phyloP scores from a whole-genome alignment of 192 early-diverging fungal species.

The Gaertneriomyces sp. region DNA sequence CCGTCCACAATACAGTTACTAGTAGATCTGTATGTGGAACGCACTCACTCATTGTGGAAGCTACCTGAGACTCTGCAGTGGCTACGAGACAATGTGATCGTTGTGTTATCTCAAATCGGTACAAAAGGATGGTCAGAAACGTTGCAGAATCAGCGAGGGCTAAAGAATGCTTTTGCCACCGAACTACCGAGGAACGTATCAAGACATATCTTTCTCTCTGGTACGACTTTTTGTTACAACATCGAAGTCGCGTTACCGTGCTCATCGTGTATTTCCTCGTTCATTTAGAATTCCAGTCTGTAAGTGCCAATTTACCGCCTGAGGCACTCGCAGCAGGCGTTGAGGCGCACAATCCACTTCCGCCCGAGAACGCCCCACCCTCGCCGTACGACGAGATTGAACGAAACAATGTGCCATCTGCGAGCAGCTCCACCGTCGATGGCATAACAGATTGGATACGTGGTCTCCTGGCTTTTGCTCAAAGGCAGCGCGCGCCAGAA shows the following conservation, averaged over 20 bases:
- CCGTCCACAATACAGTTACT: slow-evolving; percentile 34
- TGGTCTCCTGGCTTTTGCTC: slow-evolving; percentile 12
- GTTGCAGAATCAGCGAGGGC: no score
- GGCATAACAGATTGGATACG: not conserved
- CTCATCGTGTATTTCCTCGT: not conserved
- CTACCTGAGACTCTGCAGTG: slow-evolving; percentile 65
- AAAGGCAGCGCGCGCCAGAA: slow-evolving; percentile 2
- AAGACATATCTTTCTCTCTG: slow-evolving; percentile 45
- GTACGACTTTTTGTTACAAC: slow-evolving; percentile 3
- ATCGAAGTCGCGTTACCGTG: slow-evolving; percentile 8
- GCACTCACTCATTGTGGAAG: slow-evolving; percentile 75
- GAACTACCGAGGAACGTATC: slow-evolving; percentile 38
- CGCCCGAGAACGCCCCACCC: slow-evolving; percentile 38
- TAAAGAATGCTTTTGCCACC: no score
- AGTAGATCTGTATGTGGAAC: slow-evolving; percentile 70
- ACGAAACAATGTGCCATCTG: not conserved
- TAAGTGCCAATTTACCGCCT: slow-evolving; percentile 51
- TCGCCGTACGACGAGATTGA: slow-evolving; percentile 21
- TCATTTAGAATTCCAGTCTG: slow-evolving; percentile 49
- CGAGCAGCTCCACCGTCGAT: not conserved
- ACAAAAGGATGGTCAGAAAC: no score
- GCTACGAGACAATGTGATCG: slow-evolving; percentile 28
- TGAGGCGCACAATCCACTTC: slow-evolving; percentile 66
- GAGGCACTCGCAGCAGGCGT: slow-evolving; percentile 42
- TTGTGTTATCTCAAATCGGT: not conserved